phyloP scores from a whole-genome alignment of 805 yeast genomes.

The Wickerhamomyces bisporus region DNA sequence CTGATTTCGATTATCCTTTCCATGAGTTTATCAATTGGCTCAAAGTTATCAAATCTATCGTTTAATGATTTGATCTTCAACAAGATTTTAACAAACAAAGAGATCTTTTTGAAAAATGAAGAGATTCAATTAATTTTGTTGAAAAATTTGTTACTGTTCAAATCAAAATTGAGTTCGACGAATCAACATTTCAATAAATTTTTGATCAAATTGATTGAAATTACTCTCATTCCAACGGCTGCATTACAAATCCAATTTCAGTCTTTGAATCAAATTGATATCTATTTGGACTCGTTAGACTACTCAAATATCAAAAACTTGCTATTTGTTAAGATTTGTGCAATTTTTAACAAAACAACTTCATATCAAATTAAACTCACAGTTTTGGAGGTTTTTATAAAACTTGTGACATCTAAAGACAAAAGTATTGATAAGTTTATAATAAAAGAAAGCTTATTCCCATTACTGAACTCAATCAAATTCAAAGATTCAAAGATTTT shows the following conservation, averaged over 20 bases:
- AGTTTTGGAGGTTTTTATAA: conserved; percentile 55
- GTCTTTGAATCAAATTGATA: conserved; percentile 39
- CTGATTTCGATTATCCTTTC: not conserved
- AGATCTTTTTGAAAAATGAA: conserved; percentile 31
- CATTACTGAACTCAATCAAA: conserved; percentile 68
- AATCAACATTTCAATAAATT: conserved; percentile 42
- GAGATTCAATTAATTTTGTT: conserved; percentile 40
- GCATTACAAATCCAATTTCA: conserved; percentile 45
- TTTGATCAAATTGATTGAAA: conserved; percentile 39
- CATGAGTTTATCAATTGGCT: conserved; percentile 51
- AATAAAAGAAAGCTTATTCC: conserved; percentile 74
- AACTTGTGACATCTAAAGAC: conserved; percentile 41
- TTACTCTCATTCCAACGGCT: conserved; percentile 26
- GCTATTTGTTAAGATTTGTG: conserved; percentile 67
- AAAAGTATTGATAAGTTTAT: conserved; percentile 67
- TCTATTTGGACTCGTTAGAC: conserved; percentile 45
- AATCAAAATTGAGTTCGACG: conserved; percentile 34
- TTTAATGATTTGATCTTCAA: conserved; percentile 70
- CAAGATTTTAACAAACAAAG: conserved; percentile 20
- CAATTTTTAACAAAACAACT: conserved; percentile 78
- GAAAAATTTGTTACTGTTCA: conserved; percentile 43
- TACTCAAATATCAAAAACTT: conserved; percentile 68
- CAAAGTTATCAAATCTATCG: conserved; percentile 64
- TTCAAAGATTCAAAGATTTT: conserved; percentile 69
- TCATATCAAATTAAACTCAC: conserved; percentile 72